Evolutionary conservation across 1,284 basidiomycete species (phyloP).

Genomic region (Rhodotorula sp.): DNA sequence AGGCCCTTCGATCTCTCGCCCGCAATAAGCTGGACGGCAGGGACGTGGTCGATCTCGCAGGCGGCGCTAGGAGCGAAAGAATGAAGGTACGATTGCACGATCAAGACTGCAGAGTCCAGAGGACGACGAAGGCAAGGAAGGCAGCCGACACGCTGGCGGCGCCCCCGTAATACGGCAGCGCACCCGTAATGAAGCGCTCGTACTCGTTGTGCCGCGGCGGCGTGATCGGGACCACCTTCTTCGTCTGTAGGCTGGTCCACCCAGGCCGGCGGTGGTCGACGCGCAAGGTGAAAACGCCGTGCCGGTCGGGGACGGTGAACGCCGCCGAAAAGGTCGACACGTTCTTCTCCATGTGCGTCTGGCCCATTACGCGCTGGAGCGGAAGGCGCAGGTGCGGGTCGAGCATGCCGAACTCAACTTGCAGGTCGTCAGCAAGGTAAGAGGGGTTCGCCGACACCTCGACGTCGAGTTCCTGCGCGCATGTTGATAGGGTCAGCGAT

Average conservation of each 20-base stretch:
- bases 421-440: constrained; percentile 72
- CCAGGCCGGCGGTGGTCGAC: constrained; percentile 86
- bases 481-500: background rate
- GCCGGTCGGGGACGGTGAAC: constrained; percentile 88
- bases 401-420: constrained; percentile 96
- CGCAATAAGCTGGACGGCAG: too few relatives aligned
- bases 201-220: constrained; percentile 94
- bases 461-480: constrained; percentile 59
- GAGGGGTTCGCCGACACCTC: constrained; percentile 73
- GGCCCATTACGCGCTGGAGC: constrained; percentile 58
- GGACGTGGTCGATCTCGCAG: too few relatives aligned
- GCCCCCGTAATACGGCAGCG: constrained; percentile 91
- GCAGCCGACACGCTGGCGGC: constrained; percentile 80
- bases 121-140: constrained; percentile 76
- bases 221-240: constrained; percentile 75
- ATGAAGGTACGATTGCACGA: background rate
- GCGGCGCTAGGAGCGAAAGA: too few relatives aligned
- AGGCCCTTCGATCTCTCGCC: too few relatives aligned
- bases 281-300: constrained; percentile 96
- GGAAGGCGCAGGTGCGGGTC: constrained; percentile 78
- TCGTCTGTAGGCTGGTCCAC: constrained; percentile 72
- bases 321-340: constrained; percentile 66
- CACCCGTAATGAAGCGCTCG: constrained; percentile 87
- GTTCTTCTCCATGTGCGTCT: constrained; percentile 37
- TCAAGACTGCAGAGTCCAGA: constrained; percentile 62